A percentile compares a stretch with the other conserved stretches of the same genome.
Evolutionary conservation across 371 early-diverging fungal species (phyloP).

Genomic region (Mortierella sp.): DNA sequence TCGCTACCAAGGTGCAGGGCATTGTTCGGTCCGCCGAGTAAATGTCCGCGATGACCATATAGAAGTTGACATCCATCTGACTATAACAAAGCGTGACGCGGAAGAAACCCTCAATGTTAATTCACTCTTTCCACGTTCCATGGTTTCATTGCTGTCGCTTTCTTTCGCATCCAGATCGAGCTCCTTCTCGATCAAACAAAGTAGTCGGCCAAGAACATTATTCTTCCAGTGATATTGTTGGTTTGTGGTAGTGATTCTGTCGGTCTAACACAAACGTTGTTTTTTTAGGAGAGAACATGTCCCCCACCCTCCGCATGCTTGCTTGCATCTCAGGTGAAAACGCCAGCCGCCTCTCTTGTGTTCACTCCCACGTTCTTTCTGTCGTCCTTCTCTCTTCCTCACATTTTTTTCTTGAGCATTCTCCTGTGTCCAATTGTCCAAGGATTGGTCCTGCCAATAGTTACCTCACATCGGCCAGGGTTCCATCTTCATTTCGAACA

Average conservation of each 20-base stretch:
- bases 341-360: background rate
- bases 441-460: background rate
- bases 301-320: background rate
- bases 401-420: background rate
- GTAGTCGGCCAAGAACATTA: too few species aligned
- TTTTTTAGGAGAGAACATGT: background rate
- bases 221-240: background rate
- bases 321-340: background rate
- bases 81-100: conserved; percentile 46
- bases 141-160: background rate
- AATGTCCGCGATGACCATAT: conserved; percentile 73
- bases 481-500: conserved; percentile 51
- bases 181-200: conserved; percentile 9
- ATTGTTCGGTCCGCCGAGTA: conserved; percentile 63
- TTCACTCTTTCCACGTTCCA: background rate
- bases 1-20: conserved; percentile 66
- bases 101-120: conserved; percentile 3
- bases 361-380: background rate
- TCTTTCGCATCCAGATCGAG: background rate
- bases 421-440: background rate
- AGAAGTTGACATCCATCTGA: conserved; percentile 68
- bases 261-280: background rate
- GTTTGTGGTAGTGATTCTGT: background rate
- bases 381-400: background rate
- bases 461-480: conserved; percentile 60